Percentiles rank a stretch among this genome's conserved stretches.
These are phyloP conservation scores for Macrophomina phaseolina DNA, from an alignment of 2,329 filamentous ascomycete genomes.

Conservation along the genomic window DNA sequence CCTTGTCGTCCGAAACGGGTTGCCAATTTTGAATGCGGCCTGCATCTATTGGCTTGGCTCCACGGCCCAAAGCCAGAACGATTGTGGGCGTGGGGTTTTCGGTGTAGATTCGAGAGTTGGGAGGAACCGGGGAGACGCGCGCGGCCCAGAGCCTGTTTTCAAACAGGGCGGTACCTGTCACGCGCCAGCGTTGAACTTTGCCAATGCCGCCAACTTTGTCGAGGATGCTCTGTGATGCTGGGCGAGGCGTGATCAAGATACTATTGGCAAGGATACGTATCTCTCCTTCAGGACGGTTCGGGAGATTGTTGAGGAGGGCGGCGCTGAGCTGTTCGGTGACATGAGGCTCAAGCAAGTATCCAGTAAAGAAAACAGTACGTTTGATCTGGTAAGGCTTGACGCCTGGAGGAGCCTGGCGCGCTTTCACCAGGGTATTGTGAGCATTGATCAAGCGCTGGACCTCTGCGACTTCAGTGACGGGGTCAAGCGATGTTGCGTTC, in stretches of 20 bases:
- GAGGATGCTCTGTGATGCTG: slow-evolving; percentile 73
- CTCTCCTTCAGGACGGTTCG: slow-evolving; percentile 69
- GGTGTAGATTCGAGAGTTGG: slow-evolving; percentile 70
- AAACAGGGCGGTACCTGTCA: slow-evolving; percentile 74
- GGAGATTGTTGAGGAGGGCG: slow-evolving; percentile 53
- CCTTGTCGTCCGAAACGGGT: slow-evolving; percentile 71
- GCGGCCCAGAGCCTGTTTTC: slow-evolving; percentile 90
- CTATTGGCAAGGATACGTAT: slow-evolving; percentile 85
- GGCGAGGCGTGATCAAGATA: slow-evolving; percentile 84
- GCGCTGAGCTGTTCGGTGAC: slow-evolving; percentile 73
- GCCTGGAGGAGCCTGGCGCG: slow-evolving; percentile 50
- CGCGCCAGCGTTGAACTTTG: slow-evolving; percentile 81
- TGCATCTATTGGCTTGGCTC: slow-evolving; percentile 78
- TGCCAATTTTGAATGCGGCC: slow-evolving; percentile 84
- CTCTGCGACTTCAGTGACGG: slow-evolving; percentile 78
- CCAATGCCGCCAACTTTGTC: slow-evolving; percentile 88
- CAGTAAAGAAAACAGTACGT: slow-evolving; percentile 89
- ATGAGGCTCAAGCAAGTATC: slow-evolving; percentile 77
- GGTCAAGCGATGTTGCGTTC: slow-evolving; percentile 73
- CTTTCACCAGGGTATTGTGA: slow-evolving; percentile 72
- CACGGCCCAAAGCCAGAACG: slow-evolving; percentile 79
- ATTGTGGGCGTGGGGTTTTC: slow-evolving; percentile 80
- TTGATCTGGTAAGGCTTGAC: slow-evolving; percentile 71
- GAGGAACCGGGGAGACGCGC: slow-evolving; percentile 72
- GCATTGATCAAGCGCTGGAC: slow-evolving; percentile 88